phyloP scores from a whole-genome alignment of 345 rosid genomes.

The Laguncularia racemosa region DNA sequence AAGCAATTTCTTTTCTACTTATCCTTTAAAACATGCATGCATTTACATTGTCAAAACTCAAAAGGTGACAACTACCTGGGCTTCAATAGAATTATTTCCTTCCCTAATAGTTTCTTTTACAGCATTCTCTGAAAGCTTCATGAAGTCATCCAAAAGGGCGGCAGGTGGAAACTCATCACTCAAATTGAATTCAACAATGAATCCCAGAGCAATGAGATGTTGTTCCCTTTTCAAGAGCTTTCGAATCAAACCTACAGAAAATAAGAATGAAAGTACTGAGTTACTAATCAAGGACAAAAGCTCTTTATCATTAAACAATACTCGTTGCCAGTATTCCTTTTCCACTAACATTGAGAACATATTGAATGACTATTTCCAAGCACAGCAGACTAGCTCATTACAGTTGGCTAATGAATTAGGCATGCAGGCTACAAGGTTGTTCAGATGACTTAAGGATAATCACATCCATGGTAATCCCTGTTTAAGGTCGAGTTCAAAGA shows the following conservation, averaged over 20 bases:
- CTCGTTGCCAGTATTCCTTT: too few species aligned
- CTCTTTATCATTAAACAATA: too few species aligned
- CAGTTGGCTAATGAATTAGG: too few species aligned
- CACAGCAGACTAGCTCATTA: too few species aligned
- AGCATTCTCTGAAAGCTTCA: constrained; percentile 16
- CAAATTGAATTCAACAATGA: constrained; percentile 25
- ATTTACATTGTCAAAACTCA: neutral
- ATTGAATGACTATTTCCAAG: too few species aligned
- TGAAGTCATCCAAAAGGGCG: constrained; percentile 22
- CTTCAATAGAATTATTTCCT: constrained; percentile 6
- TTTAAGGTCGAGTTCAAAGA: too few species aligned
- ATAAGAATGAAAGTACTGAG: neutral
- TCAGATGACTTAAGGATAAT: too few species aligned
- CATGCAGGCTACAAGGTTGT: too few species aligned
- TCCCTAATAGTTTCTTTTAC: constrained; percentile 4
- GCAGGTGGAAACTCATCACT: constrained; percentile 23
- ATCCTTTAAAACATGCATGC: too few species aligned
- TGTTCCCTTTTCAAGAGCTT: constrained; percentile 22
- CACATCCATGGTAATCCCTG: too few species aligned
- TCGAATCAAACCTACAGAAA: constrained; percentile 13
- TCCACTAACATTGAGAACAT: too few species aligned
- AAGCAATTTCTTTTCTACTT: too few species aligned
- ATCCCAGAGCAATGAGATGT: constrained; percentile 23
- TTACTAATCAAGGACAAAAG: neutral
- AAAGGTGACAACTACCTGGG: constrained; percentile 6